Conservation (phyloP, 306 rosid species). For the peach (Prunus persica) region DNA sequence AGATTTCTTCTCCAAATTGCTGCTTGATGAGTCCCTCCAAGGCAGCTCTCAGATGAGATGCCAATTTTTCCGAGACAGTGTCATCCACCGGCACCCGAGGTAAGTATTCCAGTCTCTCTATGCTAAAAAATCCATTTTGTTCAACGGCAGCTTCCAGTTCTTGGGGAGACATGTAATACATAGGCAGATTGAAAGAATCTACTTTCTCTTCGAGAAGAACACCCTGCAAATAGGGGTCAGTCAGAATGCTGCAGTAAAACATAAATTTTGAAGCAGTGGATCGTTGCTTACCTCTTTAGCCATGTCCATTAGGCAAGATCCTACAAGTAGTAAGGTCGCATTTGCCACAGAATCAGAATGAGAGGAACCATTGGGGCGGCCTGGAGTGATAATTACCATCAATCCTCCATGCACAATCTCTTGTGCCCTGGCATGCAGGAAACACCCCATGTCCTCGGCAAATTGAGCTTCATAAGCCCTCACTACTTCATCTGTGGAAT, state of each 20-base stretch:
- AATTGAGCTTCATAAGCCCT: constrained; percentile 27
- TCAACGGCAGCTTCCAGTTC: constrained; percentile 1
- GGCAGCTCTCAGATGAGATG: not conserved
- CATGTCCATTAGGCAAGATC: constrained; percentile 32
- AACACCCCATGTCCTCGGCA: constrained; percentile 28
- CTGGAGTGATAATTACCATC: constrained; percentile 19
- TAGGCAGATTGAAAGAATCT: constrained; percentile 5
- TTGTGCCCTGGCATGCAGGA: constrained; percentile 30
- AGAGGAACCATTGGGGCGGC: constrained; percentile 1
- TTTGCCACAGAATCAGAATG: constrained; percentile 7
- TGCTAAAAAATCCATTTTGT: constrained; percentile 3
- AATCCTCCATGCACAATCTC: constrained; percentile 37
- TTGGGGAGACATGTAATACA: not conserved
- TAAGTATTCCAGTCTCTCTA: not conserved
- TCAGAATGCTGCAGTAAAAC: no score
- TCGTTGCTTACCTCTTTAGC: constrained; percentile 6
- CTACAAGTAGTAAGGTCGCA: constrained; percentile 3
- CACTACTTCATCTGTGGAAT: constrained; percentile 9
- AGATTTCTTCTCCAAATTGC: constrained; percentile 9
- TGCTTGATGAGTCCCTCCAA: not conserved
- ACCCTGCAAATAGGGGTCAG: not conserved
- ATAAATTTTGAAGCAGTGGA: no score
- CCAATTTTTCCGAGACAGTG: not conserved
- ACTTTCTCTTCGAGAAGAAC: not conserved
- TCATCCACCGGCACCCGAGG: not conserved